Evolutionary conservation across 2,329 filamentous ascomycete species (phyloP), one percentile per base, ranked within the genome.

Genomic region (Pseudocercospora musae): DNA sequence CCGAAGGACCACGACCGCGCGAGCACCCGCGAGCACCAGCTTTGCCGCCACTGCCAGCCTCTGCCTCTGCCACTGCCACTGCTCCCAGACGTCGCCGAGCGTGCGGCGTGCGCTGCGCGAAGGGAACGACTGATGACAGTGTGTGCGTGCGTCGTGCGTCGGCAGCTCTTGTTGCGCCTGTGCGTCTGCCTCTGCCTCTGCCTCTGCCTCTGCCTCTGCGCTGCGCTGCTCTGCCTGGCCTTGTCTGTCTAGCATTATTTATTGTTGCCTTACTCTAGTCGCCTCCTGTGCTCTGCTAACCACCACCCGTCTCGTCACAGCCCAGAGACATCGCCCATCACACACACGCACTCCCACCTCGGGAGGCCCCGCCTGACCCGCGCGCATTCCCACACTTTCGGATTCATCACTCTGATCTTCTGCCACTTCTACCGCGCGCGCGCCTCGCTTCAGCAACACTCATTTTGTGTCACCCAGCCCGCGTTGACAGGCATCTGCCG

Each of bases 401-500:
- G 57, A 53, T 59, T 31, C 58, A 52, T 6, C n/a, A n/a, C 33
- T 55, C 50, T 55, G 33, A 23, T 55, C 58, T 52, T 37, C 57
- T 55, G 48, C 33, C 33, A 42, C 58, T 53, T 52, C 58, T 27
- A 29, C 23, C 58, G 62, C 57, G 49, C 58, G 57, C 60, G 13
- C 44, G 44, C 21, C 48, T 52, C 48, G 48, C 48, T 52, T 29
- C 52, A 54, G 52, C 52, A 54, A 23, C 52, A 54, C 52, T 54
- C 29, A 37, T 40, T 54, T 54, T 20, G 52, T 54, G 52, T 54
- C 52, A 54, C 52, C 37, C 52, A 54, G 52, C 29, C 52, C 52
- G 52, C 52, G 52, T 54, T 37, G 40, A 40, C 52, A 54, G 52
- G 52, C 52, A 54, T 54, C 52, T 54, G 52, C 52, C 52, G 52